phyloP scores from a whole-genome alignment of 1,139 yeast species.

The Protomyces arabidopsidicola region DNA sequence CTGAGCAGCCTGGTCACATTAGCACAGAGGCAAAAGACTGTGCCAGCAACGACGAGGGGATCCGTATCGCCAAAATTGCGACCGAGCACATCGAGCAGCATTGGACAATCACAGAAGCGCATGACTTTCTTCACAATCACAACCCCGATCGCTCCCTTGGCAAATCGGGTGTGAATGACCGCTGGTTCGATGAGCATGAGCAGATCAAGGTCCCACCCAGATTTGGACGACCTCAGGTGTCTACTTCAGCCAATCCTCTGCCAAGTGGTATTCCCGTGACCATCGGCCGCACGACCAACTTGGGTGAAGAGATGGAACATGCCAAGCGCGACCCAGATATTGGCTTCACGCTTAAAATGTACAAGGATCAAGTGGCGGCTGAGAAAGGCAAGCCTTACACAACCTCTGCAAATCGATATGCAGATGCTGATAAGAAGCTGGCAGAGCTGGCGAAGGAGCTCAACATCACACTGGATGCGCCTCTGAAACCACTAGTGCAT shows the following conservation, averaged over 20 bases:
- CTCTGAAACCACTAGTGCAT: constrained; percentile 11
- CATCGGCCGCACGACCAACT: constrained; percentile 11
- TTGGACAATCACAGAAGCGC: constrained; percentile 21
- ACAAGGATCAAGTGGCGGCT: constrained; percentile 8
- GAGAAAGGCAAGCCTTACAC: constrained; percentile 8
- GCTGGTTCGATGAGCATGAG: constrained; percentile 15
- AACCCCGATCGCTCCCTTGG: not conserved
- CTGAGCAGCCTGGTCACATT: not conserved
- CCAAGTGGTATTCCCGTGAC: constrained; percentile 22
- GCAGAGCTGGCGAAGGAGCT: constrained; percentile 2
- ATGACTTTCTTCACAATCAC: constrained; percentile 5
- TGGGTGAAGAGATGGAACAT: constrained; percentile 22
- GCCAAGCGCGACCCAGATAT: constrained; percentile 27
- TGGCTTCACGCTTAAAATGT: constrained; percentile 13
- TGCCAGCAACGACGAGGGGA: constrained; percentile 1
- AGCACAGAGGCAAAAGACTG: constrained; percentile 3
- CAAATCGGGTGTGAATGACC: constrained; percentile 2
- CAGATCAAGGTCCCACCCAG: constrained; percentile 8
- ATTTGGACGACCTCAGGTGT: constrained; percentile 21
- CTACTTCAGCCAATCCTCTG: constrained; percentile 25
- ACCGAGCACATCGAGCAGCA: constrained; percentile 12
- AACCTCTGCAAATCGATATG: not conserved
- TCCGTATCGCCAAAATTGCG: constrained; percentile 12
- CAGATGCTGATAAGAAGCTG: constrained; percentile 4
- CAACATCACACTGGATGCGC: not conserved